Evolutionary conservation across 2,329 filamentous ascomycete genomes (phyloP), one percentile per base, ranked within the genome.

Genomic region (Sclerotinia nivalis): DNA sequence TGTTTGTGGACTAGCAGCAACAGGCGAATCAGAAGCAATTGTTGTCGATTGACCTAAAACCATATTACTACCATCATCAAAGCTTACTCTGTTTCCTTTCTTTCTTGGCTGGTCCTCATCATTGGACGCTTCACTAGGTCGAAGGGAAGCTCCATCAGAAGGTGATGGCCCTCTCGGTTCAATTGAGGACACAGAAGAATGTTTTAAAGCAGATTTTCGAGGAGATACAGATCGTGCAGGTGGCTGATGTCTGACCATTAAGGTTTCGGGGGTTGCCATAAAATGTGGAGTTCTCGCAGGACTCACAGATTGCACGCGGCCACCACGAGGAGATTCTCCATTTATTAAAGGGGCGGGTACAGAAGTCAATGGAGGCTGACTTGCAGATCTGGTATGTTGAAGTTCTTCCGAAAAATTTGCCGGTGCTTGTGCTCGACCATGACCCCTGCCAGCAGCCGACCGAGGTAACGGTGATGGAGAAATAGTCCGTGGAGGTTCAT

Each of bases 171-270:
- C 82, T 75, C 85, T 76, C 69, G 85, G 83, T 1, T 88, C 85
- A 62, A 87, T 88, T n/a, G 74, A 70, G 9, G 76, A 62, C 49
- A 62, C 34, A 7, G 66, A 72, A 1, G 82, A 84, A 43, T 88
- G 84, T 77, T 94, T 94, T 72, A 94, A 77, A 1, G 91, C 91
- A 1, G 91, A 93, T 78, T 95, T 95, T 59, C 88, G 88, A 13
- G 92, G 92, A 0, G 91, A 93, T 15, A 91, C 82, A 7, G 91
- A 92, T 61, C 92, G 85, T 43, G 88, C 83, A 31, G 90, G 89
- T 8, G 91, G 92, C 68, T 88, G 85, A 76, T 94, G 91, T 72
- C 84, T 88, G 40, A 90, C 82, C 1, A 84, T 80, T 18, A 88
- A 78, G 55, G 82, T 85, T 47, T 88, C 84, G 22, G 87, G 82